These are phyloP conservation scores for Hyaloscypha bicolor DNA, from an alignment of 495 filamentous ascomycete species.

Conservation along the genomic window DNA sequence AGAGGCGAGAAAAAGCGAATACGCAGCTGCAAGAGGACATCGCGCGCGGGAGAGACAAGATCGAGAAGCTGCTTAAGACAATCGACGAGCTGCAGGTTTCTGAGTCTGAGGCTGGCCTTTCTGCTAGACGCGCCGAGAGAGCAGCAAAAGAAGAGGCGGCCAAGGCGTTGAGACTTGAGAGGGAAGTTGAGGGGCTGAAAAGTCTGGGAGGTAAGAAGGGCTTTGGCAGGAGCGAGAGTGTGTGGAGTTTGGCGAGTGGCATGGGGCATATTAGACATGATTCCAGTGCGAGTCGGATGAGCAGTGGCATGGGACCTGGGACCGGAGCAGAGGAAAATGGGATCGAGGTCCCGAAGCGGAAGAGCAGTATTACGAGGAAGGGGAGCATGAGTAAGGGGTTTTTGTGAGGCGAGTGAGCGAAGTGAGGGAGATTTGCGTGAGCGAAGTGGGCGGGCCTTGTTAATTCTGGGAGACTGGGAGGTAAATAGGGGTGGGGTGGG, in stretches of 20 bases:
- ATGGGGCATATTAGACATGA: slow-evolving; percentile 6
- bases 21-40: slow-evolving; percentile 80
- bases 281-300: slow-evolving; percentile 34
- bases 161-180: slow-evolving; percentile 77
- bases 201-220: slow-evolving; percentile 51
- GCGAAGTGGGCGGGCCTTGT: neutral
- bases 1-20: slow-evolving; percentile 86
- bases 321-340: slow-evolving; percentile 38
- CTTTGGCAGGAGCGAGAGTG: neutral
- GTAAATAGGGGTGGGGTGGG: neutral
- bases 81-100: slow-evolving; percentile 92
- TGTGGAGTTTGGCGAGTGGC: slow-evolving; percentile 31
- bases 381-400: slow-evolving; percentile 59
- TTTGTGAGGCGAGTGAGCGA: slow-evolving; percentile 37
- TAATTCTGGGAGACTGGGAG: neutral
- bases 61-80: slow-evolving; percentile 81
- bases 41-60: slow-evolving; percentile 80
- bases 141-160: slow-evolving; percentile 90
- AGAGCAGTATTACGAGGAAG: slow-evolving; percentile 56
- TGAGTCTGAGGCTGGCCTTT: slow-evolving; percentile 78
- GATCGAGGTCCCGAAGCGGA: slow-evolving; percentile 53
- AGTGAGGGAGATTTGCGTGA: neutral
- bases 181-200: slow-evolving; percentile 88
- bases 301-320: slow-evolving; percentile 32
- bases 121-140: slow-evolving; percentile 80